phyloP scores from a whole-genome alignment of 768 basidiomycete genomes.

The Suillus americanus region DNA sequence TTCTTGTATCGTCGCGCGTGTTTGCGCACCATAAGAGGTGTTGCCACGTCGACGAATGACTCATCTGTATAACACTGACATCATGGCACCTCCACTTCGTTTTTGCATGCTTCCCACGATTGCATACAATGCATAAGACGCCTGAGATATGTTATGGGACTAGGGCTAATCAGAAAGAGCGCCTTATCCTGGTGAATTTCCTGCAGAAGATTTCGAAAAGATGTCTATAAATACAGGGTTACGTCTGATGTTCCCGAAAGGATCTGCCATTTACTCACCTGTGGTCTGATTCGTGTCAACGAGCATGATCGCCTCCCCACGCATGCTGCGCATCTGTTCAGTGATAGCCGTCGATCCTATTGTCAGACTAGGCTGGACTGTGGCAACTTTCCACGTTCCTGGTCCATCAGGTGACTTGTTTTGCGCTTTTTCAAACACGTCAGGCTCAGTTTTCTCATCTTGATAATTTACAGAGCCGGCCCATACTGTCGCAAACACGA shows the following conservation, averaged over 20 bases:
- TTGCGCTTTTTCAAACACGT: not conserved
- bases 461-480: slow-evolving; percentile 13
- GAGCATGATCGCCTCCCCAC: not conserved
- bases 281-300: not conserved
- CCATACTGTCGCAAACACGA: slow-evolving; percentile 39
- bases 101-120: not conserved
- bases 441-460: not conserved
- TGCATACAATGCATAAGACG: not conserved
- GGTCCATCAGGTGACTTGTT: not conserved
- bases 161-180: not conserved
- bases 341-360: not conserved
- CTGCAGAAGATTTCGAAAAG: not conserved
- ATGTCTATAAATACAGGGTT: not conserved
- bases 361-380: not conserved
- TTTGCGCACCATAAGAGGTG: not conserved
- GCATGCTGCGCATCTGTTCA: not conserved
- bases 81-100: not conserved
- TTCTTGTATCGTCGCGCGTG: not conserved
- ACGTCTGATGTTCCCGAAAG: not conserved
- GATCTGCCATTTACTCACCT: not conserved
- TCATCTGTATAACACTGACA: not conserved
- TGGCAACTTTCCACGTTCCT: slow-evolving; percentile 1
- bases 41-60: not conserved
- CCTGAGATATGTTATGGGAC: not conserved
- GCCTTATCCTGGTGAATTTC: not conserved